Evolutionary conservation across 2,329 filamentous ascomycete species (phyloP).

Genomic region (Niveomyces coronatus): DNA sequence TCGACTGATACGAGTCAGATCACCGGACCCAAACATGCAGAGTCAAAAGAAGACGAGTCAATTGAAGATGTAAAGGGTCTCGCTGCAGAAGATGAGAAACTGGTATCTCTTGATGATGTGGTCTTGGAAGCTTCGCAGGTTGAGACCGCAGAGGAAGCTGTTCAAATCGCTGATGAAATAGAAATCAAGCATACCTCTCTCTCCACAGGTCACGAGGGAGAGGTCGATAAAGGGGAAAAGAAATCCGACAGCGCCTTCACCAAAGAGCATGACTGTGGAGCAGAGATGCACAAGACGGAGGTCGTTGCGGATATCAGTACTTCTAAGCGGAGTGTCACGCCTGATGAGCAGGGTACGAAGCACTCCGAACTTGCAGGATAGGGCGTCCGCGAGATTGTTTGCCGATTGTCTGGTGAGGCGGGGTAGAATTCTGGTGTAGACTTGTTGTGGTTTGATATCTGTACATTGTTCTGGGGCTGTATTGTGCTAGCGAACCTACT

Average conservation of each 20-base stretch:
- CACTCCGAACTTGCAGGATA: too few relatives aligned
- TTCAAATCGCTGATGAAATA: conserved; percentile 8
- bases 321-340: too few relatives aligned
- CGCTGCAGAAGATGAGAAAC: neutral
- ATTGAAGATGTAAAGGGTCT: neutral
- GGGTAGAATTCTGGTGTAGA: too few relatives aligned
- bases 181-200: neutral
- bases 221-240: conserved; percentile 1
- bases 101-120: conserved; percentile 5
- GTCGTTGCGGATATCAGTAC: too few relatives aligned
- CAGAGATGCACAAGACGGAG: too few relatives aligned
- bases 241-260: too few relatives aligned
- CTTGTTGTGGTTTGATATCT: neutral
- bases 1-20: conserved; percentile 2
- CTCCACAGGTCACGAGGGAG: neutral
- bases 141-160: conserved; percentile 10
- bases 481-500: conserved; percentile 4
- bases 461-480: conserved; percentile 7
- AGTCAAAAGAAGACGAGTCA: conserved; percentile 1
- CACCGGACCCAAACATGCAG: neutral
- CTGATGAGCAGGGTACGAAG: too few relatives aligned
- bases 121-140: conserved; percentile 11
- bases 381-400: too few relatives aligned
- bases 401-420: neutral
- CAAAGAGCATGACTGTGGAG: too few relatives aligned